A percentile compares a stretch with the other conserved stretches of the same genome.
phyloP scores from a whole-genome alignment of 345 rosid species.

The Sisymbrium altissimum region DNA sequence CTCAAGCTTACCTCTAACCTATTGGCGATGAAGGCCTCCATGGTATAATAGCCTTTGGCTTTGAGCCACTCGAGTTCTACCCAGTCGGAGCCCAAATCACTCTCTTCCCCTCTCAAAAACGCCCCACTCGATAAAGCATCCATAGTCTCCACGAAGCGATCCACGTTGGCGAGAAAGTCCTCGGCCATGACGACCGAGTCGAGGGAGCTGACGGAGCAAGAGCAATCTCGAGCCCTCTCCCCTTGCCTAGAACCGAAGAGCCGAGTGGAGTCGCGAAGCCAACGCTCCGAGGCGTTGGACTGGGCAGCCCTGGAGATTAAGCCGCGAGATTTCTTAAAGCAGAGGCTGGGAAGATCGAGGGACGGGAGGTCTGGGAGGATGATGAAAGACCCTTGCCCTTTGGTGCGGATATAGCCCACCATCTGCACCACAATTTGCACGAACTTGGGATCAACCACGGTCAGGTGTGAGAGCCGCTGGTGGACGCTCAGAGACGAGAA shows the following conservation, averaged over 20 bases:
- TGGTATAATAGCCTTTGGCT: slow-evolving; percentile 74
- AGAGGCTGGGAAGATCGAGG: slow-evolving; percentile 65
- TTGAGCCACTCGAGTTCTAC: slow-evolving; percentile 85
- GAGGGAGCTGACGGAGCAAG: slow-evolving; percentile 47
- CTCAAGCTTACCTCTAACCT: slow-evolving; percentile 85
- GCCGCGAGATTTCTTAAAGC: slow-evolving; percentile 73
- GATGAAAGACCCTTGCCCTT: slow-evolving; percentile 75
- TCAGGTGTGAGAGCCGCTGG: slow-evolving; percentile 77
- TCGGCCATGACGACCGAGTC: slow-evolving; percentile 62
- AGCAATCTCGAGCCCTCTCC: slow-evolving; percentile 47
- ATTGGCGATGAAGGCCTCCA: slow-evolving; percentile 79
- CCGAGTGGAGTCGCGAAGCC: slow-evolving; percentile 55
- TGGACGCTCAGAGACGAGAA: slow-evolving; percentile 68
- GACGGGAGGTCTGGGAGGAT: slow-evolving; percentile 82
- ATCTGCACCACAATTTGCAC: slow-evolving; percentile 66
- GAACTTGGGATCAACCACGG: slow-evolving; percentile 60
- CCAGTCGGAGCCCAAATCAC: slow-evolving; percentile 73
- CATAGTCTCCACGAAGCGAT: slow-evolving; percentile 63
- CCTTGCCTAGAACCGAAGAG: slow-evolving; percentile 71
- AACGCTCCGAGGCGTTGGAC: slow-evolving; percentile 46
- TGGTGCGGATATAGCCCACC: slow-evolving; percentile 54
- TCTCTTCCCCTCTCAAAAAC: slow-evolving; percentile 76
- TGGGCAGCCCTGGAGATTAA: slow-evolving; percentile 64
- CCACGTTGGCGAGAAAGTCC: slow-evolving; percentile 55
- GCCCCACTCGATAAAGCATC: slow-evolving; percentile 61